phyloP scores from a whole-genome alignment of 805 yeast species.

The Pichia thaimueangensis region DNA sequence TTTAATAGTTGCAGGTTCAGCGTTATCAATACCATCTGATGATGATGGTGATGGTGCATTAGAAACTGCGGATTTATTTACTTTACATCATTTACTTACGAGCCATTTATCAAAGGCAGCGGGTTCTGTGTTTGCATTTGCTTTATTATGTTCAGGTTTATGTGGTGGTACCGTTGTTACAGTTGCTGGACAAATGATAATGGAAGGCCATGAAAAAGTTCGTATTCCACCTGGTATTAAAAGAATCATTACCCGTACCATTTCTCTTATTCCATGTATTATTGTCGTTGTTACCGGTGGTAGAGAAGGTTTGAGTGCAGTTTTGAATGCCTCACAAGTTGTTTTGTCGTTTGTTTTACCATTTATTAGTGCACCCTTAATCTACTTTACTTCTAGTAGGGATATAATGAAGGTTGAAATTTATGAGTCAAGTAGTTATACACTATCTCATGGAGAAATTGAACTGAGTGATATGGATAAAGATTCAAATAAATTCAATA shows the following conservation, averaged over 20 bases:
- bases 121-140: slow-evolving; percentile 82
- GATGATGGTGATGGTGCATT: slow-evolving; percentile 50
- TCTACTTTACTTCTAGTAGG: slow-evolving; percentile 70
- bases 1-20: slow-evolving; percentile 86
- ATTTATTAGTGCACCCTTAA: slow-evolving; percentile 81
- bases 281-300: slow-evolving; percentile 69
- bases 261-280: slow-evolving; percentile 82
- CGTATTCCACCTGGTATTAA: slow-evolving; percentile 76
- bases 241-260: slow-evolving; percentile 69
- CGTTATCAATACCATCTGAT: slow-evolving; percentile 42
- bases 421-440: not conserved
- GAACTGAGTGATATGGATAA: not conserved
- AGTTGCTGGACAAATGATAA: slow-evolving; percentile 87
- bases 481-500: not conserved
- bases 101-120: slow-evolving; percentile 76
- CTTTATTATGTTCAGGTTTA: slow-evolving; percentile 85
- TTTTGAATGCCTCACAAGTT: slow-evolving; percentile 78
- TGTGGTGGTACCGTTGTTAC: slow-evolving; percentile 94
- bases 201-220: slow-evolving; percentile 84
- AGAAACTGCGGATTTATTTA: slow-evolving; percentile 73
- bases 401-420: slow-evolving; percentile 29
- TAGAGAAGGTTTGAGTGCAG: slow-evolving; percentile 69
- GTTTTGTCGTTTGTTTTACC: slow-evolving; percentile 76
- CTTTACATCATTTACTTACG: slow-evolving; percentile 67
- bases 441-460: not conserved